Conservation (phyloP, 2,329 filamentous ascomycete species). For the Xylaria sp. region DNA sequence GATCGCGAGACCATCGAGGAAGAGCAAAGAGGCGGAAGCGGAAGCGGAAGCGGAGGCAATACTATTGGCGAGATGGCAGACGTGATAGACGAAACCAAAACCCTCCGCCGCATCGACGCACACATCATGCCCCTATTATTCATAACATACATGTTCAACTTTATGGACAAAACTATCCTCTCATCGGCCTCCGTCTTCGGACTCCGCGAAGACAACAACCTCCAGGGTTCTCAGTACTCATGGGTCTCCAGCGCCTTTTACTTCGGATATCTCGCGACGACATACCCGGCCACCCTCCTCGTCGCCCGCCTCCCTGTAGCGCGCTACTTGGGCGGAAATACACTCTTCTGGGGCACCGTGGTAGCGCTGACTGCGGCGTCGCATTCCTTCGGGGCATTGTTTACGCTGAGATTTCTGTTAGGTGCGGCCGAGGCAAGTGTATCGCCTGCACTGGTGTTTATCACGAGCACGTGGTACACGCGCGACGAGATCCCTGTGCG, state of each 20-base stretch:
- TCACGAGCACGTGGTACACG: slow-evolving; percentile 62
- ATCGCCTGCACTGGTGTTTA: slow-evolving; percentile 60
- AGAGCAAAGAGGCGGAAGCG: background rate
- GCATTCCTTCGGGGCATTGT: slow-evolving; percentile 54
- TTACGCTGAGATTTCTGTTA: slow-evolving; percentile 58
- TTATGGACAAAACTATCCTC: slow-evolving; percentile 66
- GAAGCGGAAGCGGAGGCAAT: no score
- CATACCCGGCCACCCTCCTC: slow-evolving; percentile 56
- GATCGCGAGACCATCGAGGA: background rate
- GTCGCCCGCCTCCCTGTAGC: slow-evolving; percentile 54
- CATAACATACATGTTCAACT: slow-evolving; percentile 63
- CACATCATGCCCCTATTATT: slow-evolving; percentile 62
- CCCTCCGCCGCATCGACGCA: slow-evolving; percentile 62
- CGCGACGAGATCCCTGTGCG: slow-evolving; percentile 61
- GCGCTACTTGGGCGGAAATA: slow-evolving; percentile 54
- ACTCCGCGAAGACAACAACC: slow-evolving; percentile 53
- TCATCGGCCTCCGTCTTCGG: slow-evolving; percentile 63
- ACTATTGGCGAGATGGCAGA: no score
- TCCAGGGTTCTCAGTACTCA: slow-evolving; percentile 51
- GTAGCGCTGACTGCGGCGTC: slow-evolving; percentile 54
- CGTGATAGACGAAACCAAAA: slow-evolving; percentile 29
- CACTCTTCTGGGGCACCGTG: slow-evolving; percentile 56
- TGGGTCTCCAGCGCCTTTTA: slow-evolving; percentile 55
- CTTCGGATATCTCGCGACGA: slow-evolving; percentile 56
- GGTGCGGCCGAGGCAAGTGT: slow-evolving; percentile 62